Conservation (phyloP, 192 early-diverging fungal genomes). For the Martensiomyces pterosporus region DNA sequence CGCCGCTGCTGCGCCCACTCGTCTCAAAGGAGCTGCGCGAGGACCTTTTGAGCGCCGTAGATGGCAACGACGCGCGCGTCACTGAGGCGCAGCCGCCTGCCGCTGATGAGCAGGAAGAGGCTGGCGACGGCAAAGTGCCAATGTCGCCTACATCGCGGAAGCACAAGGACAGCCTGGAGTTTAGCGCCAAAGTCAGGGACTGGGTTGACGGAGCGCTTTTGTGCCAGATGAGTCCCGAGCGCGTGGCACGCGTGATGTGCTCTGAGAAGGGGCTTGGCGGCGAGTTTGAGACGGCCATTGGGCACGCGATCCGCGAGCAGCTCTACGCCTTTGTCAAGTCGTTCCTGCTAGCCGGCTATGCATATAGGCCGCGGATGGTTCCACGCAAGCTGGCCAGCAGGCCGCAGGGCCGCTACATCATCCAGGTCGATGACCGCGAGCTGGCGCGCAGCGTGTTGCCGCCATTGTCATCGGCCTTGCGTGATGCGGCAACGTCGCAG, state of each 20-base stretch:
- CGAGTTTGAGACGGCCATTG: constrained; percentile 90
- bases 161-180: background rate
- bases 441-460: constrained; percentile 67
- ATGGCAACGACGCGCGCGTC: background rate
- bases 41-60: constrained; percentile 1
- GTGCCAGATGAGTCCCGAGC: constrained; percentile 63
- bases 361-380: constrained; percentile 65
- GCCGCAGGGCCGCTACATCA: background rate
- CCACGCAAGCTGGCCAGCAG: background rate
- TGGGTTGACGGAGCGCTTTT: constrained; percentile 35
- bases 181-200: too few species aligned
- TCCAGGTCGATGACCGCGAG: constrained; percentile 69
- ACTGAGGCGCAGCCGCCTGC: too few species aligned
- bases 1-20: constrained; percentile 42
- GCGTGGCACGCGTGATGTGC: constrained; percentile 77
- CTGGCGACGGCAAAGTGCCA: constrained; percentile 5
- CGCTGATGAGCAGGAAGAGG: too few species aligned
- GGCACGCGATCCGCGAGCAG: constrained; percentile 93
- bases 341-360: constrained; percentile 74
- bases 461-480: constrained; percentile 50
- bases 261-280: constrained; percentile 72
- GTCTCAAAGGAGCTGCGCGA: constrained; percentile 16
- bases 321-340: constrained; percentile 81
- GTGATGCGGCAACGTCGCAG: constrained; percentile 50
- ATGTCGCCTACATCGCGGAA: background rate